Base-by-base conservation (phyloP, 768 basidiomycete genomes). In the Baorangia bicolor region DNA sequence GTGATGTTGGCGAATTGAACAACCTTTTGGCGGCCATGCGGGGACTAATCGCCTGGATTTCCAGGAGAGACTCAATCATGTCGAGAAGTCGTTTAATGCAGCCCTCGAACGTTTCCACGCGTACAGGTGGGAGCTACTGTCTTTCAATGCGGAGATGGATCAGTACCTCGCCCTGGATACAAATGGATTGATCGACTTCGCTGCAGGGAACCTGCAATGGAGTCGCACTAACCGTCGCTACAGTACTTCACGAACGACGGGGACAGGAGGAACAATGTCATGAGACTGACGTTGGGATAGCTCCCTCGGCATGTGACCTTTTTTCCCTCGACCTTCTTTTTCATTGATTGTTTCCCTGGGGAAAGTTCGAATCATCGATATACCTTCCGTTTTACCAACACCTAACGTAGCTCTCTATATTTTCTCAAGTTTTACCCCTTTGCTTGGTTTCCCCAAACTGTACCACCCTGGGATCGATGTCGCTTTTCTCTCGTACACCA, bases 161-260 rank as follows among this genome's bases (percentile, higher is more conserved):
- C 37, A 23, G 25, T 51, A 60, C 25, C 35, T 58, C n/a, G 33
- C 51, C 12, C 18, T 21, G 14, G 63, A 60, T 20, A 33, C 23
- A 18, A 53, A 63, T 16, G 56, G 53, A 23, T 48, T 63, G 31
- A 5, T 51, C 2, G 61, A 64, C 44, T 33, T 55, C 43, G 18
- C 27, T 2, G 5, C 34, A 2, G 61, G 61, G 18, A 60, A 42
- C 25, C 40, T 60, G 7, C 50, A 63, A 33, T 63, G 56, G 61
- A 56, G 62, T n/a, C 16, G 52, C 2, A 33, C 52, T 43, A 44
- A n/a, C 27, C 39, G 20, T 20, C 60, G 62, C 30, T 63, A 63
- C 43, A 51, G 34, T 18, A 38, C 31, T 61, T 64, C 33, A 30
- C 14, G 16, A 49, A 45, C 41, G 60, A 63, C 14, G 37, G 25